Evolutionary conservation across 2,329 filamentous ascomycete genomes (phyloP).

Genomic region (Ophiostoma tasmaniense): DNA sequence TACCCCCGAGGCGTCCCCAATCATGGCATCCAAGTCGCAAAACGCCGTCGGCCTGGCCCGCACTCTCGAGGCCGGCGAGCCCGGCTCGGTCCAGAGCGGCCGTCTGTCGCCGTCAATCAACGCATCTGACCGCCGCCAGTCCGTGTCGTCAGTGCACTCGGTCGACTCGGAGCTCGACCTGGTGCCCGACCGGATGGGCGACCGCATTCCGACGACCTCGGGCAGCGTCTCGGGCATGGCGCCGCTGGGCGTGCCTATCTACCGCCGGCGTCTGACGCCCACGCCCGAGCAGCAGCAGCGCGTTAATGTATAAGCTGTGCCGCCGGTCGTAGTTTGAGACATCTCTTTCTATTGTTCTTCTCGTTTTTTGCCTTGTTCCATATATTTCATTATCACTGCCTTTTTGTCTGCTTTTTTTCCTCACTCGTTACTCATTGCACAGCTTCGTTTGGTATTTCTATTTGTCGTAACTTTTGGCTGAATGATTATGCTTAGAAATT

Average conservation of each 20-base stretch:
- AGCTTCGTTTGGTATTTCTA: background rate
- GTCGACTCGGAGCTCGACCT: slow-evolving; percentile 42
- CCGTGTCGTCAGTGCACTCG: background rate
- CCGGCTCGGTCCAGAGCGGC: slow-evolving; percentile 7
- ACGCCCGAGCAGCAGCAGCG: slow-evolving; percentile 36
- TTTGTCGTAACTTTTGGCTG: background rate
- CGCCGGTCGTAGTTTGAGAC: slow-evolving; percentile 17
- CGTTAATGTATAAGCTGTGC: background rate
- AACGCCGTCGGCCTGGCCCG: background rate
- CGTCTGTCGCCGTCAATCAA: background rate
- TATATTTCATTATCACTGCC: too few relatives aligned
- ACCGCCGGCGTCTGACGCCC: slow-evolving; percentile 36
- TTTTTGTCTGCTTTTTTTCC: too few relatives aligned
- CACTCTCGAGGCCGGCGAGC: background rate
- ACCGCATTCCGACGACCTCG: slow-evolving; percentile 40
- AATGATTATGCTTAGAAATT: background rate
- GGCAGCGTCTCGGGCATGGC: slow-evolving; percentile 8
- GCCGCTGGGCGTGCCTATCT: slow-evolving; percentile 25
- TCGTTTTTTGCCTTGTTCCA: background rate
- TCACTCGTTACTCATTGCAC: too few relatives aligned
- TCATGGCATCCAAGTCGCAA: slow-evolving; percentile 37
- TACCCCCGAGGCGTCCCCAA: slow-evolving; percentile 30
- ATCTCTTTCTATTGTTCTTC: background rate
- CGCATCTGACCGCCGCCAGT: background rate
- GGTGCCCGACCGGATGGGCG: slow-evolving; percentile 54